A percentile compares a stretch with the other conserved stretches of the same genome.
phyloP scores from a whole-genome alignment of 2,329 filamentous ascomycete genomes.

The Dactylonectria macrodidyma region DNA sequence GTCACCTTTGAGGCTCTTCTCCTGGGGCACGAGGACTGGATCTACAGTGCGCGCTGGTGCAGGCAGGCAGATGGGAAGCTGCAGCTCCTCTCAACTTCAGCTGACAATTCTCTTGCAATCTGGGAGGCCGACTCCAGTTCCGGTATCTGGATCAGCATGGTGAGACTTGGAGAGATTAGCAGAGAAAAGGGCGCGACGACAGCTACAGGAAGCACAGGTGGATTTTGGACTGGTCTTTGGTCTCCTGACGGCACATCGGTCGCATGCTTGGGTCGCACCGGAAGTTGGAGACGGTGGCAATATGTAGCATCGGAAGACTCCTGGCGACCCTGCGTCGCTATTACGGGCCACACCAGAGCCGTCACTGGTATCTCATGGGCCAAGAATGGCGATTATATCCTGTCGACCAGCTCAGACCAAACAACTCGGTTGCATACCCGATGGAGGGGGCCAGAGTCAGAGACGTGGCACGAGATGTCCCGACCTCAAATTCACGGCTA shows the following conservation, averaged over 20 bases:
- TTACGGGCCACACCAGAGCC: slow-evolving; percentile 87
- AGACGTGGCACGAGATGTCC: slow-evolving; percentile 95
- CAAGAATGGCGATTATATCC: slow-evolving; percentile 83
- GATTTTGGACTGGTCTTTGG: slow-evolving; percentile 98
- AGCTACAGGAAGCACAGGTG: slow-evolving; percentile 94
- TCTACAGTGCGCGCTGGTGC: slow-evolving; percentile 89
- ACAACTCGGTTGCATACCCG: slow-evolving; percentile 89
- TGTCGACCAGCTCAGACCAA: slow-evolving; percentile 93
- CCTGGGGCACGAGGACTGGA: slow-evolving; percentile 98
- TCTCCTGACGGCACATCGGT: slow-evolving; percentile 82
- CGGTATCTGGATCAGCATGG: slow-evolving; percentile 91
- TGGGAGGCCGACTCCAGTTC: slow-evolving; percentile 90
- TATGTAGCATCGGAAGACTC: slow-evolving; percentile 72
- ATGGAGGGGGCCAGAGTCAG: slow-evolving; percentile 71
- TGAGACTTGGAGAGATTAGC: slow-evolving; percentile 92
- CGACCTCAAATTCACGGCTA: slow-evolving; percentile 98
- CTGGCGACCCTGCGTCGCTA: slow-evolving; percentile 84
- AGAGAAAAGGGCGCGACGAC: slow-evolving; percentile 96
- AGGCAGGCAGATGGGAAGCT: slow-evolving; percentile 66
- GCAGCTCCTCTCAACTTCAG: slow-evolving; percentile 89
- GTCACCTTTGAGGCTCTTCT: slow-evolving; percentile 95
- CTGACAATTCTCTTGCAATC: slow-evolving; percentile 93
- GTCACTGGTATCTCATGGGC: slow-evolving; percentile 91
- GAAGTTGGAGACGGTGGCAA: slow-evolving; percentile 92
- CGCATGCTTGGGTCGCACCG: slow-evolving; percentile 88